Base-by-base conservation (phyloP, 345 rosid species). In the Isatis tinctoria region DNA sequence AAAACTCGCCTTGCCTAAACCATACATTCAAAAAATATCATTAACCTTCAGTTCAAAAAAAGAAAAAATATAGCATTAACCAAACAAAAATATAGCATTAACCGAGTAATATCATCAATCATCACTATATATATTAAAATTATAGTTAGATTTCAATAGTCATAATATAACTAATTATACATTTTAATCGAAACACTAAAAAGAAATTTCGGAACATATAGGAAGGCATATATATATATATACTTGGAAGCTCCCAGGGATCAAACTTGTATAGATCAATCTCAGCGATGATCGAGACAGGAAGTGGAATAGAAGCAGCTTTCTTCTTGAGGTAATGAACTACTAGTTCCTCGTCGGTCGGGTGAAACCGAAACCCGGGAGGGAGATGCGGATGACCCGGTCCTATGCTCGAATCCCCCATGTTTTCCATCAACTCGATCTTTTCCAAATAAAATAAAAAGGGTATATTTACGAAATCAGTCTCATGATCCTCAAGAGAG, bases 251-350 rank as follows among this genome's bases (percentile, higher is more conserved):
- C 74, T 88, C 90, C 93, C 93, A 88, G 8, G 90, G 93, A 74
- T 88, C 93, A 40, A 84, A 88, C 72, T 88, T 88, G 82, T 88
- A 88, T 6, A 88, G 86, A 81, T 88, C 90, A 70, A 88, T 80
- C 70, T 88, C 93, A 2, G 93, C 90, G 26, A 88, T 88, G 59
- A 88, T 88, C 4, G 89, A 79, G 35, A 88, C 89, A 0, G 93
- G 93, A 16, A 88, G 86, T 27, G 90, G 89, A 63, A 70, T 78
- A 4, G 93, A 86, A 1, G 89, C 76, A 27, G 83, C 88, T 75
- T 88, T 86, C 78, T 79, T 81, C 43, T 88, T 86, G 12, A 88
- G 93, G 77, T 88, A 88, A 78, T 88, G 87, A 67, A 88, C 90
- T 0, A 88, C 88, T 0, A 88, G 82, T 74, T 88, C 93, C 51